Conservation (phyloP, 805 yeast genomes). For the Yarrowia hollandica region DNA sequence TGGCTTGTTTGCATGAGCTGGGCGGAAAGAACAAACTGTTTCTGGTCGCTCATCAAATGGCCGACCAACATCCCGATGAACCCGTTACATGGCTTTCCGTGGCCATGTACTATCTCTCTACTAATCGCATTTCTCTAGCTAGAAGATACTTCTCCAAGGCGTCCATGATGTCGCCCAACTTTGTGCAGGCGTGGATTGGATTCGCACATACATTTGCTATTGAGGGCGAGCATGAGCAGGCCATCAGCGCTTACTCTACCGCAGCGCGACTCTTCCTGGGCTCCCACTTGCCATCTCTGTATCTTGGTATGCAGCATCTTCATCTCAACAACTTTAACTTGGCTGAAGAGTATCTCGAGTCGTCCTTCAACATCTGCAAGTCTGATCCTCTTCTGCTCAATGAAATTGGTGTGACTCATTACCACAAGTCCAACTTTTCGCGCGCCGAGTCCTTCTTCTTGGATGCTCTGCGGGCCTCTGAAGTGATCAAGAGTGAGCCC, state of each 20-base stretch:
- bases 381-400: slow-evolving; percentile 85
- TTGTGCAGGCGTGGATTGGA: slow-evolving; percentile 96
- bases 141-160: slow-evolving; percentile 86
- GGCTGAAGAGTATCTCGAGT: slow-evolving; percentile 80
- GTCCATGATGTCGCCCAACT: slow-evolving; percentile 81
- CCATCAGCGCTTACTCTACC: slow-evolving; percentile 93
- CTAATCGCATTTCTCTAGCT: slow-evolving; percentile 74
- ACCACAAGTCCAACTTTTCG: slow-evolving; percentile 65
- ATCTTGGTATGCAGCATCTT: slow-evolving; percentile 93
- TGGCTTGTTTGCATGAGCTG: slow-evolving; percentile 81
- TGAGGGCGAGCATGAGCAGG: slow-evolving; percentile 99
- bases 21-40: slow-evolving; percentile 81
- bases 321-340: slow-evolving; percentile 79
- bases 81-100: slow-evolving; percentile 91
- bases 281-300: slow-evolving; percentile 83
- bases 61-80: slow-evolving; percentile 77
- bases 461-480: slow-evolving; percentile 71
- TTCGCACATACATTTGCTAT: slow-evolving; percentile 97
- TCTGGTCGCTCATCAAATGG: slow-evolving; percentile 76
- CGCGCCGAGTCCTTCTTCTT: slow-evolving; percentile 70
- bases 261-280: slow-evolving; percentile 79
- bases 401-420: slow-evolving; percentile 90
- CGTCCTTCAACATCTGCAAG: slow-evolving; percentile 75
- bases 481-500: slow-evolving; percentile 69
- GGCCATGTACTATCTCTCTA: slow-evolving; percentile 82